Evolutionary conservation across 768 basidiomycete genomes (phyloP), one percentile per base, ranked within the genome.

Genomic region (Naganishia onofrii): DNA sequence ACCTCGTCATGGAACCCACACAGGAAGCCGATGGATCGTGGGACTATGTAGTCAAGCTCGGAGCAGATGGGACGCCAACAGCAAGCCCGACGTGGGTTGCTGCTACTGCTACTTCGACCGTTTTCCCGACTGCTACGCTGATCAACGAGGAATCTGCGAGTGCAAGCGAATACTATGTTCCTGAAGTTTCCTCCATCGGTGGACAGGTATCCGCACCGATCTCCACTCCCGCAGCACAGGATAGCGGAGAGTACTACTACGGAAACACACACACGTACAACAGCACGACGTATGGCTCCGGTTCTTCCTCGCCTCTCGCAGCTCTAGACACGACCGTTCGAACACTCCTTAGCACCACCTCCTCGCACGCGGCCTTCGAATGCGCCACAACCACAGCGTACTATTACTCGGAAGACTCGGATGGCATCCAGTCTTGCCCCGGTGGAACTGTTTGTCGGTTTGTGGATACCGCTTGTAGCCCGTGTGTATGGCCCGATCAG

Each of bases 11-110:
- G 66, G 70, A 74, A 13, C 80, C 80, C 44, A 78, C 78, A 31
- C 78, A 81, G 76, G 76, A 76, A 67, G 71, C 80, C 34, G 80
- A 81, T 54, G 80, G 80, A 48, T 67, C 73, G 17, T 81, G 80
- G 80, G 78, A 81, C 56, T 81, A 81, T 55, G 76, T 81, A 19
- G 74, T 79, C 21, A 71, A 76, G 21, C 71, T 81, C 21, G 80
- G 80, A 29, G 31, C 67, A 17, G 80, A 81, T 71, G 80, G 80
- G 2, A 78, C 76, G 8, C 78, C 78, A 0, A 81, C 80, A 9
- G 77, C 78, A 21, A 70, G 71, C 4, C 80, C 80, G 17, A 71
- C 69, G 2, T 71, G 60, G 42, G 56, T 71, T 48, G n/a, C 58
- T 34, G 53, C 58, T 34, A 55, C 57, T 17, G 69, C 57, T 32